phyloP scores from a whole-genome alignment of 202 grass and related monocot genomes.

The Carex sylvatica region DNA sequence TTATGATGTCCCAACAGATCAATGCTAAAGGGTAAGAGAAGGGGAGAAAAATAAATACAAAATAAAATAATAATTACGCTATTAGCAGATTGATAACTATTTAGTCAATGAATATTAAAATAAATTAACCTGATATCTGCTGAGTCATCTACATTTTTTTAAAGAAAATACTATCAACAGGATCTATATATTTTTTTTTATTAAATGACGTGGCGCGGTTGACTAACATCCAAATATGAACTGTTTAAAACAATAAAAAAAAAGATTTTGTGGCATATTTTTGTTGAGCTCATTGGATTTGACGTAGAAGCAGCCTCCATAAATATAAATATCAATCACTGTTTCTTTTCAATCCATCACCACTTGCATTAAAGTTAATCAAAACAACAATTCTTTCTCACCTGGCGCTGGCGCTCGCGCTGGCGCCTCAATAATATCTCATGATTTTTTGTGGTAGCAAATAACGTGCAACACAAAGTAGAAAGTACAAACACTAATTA shows the following conservation, averaged over 20 bases:
- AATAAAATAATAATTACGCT: background rate
- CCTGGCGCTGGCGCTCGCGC: background rate
- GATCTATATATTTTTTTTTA: background rate
- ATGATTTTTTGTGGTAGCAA: background rate
- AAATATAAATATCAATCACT: too few species aligned
- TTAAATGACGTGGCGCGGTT: background rate
- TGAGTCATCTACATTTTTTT: background rate
- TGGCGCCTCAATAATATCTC: background rate
- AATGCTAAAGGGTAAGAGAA: too few species aligned
- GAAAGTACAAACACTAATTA: too few species aligned
- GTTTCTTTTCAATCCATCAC: background rate
- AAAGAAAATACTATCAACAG: background rate
- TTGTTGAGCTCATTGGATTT: constrained; percentile 10
- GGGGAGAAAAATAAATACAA: too few species aligned
- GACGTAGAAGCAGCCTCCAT: constrained; percentile 3
- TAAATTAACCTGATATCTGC: background rate
- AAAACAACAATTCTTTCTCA: background rate
- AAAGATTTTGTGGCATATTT: background rate
- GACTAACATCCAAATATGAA: background rate
- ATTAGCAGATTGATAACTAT: background rate
- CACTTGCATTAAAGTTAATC: background rate
- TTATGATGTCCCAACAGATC: too few species aligned
- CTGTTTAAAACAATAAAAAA: background rate
- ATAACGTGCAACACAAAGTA: background rate
- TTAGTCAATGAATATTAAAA: background rate